Conservation (phyloP, 1,139 yeast species). For the Magnusiomyces paraingens region DNA sequence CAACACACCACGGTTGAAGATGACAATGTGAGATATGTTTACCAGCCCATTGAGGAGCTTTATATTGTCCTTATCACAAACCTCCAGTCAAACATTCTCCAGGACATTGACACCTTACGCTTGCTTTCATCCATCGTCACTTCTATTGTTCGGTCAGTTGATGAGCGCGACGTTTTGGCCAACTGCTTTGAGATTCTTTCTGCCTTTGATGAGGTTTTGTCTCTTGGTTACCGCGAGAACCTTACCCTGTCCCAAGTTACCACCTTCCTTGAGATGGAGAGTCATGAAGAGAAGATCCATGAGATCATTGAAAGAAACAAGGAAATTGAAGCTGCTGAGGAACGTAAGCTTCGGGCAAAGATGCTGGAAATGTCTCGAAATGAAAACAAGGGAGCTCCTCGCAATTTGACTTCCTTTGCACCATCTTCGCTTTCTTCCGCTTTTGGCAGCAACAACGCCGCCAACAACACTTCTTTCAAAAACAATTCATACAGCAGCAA, state of each 20-base stretch:
- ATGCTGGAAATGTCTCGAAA: slow-evolving; percentile 55
- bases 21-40: slow-evolving; percentile 86
- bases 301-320: slow-evolving; percentile 96
- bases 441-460: slow-evolving; percentile 1
- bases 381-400: background rate
- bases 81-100: slow-evolving; percentile 84
- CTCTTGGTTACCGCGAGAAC: slow-evolving; percentile 86
- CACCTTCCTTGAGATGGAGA: slow-evolving; percentile 93
- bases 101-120: slow-evolving; percentile 89
- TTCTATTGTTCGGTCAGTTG: slow-evolving; percentile 65
- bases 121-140: slow-evolving; percentile 78
- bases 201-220: slow-evolving; percentile 91
- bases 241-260: slow-evolving; percentile 75
- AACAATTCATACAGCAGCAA: too few species aligned
- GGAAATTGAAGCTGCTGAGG: slow-evolving; percentile 95
- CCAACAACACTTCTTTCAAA: slow-evolving; percentile 10
- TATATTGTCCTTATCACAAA: slow-evolving; percentile 89
- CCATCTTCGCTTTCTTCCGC: slow-evolving; percentile 5
- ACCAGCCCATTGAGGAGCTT: slow-evolving; percentile 92
- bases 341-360: slow-evolving; percentile 91
- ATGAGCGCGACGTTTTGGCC: slow-evolving; percentile 77
- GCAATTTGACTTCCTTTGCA: too few species aligned
- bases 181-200: slow-evolving; percentile 83
- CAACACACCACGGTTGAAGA: slow-evolving; percentile 96
- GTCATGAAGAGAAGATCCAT: slow-evolving; percentile 97